A percentile compares a stretch with the other conserved stretches of the same genome.
Evolutionary conservation across 345 rosid species (phyloP).

Genomic region (Gossypioides kirkii): DNA sequence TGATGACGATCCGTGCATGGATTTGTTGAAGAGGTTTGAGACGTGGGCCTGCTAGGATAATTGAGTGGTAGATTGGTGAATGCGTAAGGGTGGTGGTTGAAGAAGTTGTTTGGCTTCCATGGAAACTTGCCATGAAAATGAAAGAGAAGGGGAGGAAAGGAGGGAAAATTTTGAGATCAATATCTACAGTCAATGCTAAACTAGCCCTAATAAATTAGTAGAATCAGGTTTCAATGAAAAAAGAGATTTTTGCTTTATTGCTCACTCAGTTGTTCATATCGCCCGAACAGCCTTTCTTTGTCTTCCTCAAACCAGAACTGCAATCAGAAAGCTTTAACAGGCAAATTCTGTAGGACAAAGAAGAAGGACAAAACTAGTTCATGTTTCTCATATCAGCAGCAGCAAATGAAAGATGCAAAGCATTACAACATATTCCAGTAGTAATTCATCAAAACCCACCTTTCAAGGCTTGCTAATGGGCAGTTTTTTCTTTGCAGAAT

Average conservation of each 20-base stretch:
- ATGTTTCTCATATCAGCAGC: background rate
- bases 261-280: slow-evolving; percentile 81
- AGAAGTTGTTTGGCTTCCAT: slow-evolving; percentile 31
- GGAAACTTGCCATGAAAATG: slow-evolving; percentile 28
- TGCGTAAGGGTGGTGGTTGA: slow-evolving; percentile 12
- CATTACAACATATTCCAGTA: background rate
- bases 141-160: background rate
- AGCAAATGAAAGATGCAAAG: background rate
- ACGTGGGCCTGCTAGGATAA: slow-evolving; percentile 50
- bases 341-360: background rate
- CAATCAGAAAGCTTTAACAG: too few species aligned
- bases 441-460: slow-evolving; percentile 38
- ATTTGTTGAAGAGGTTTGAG: slow-evolving; percentile 59
- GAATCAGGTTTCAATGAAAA: too few species aligned
- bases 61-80: slow-evolving; percentile 51
- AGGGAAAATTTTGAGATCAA: background rate
- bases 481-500: slow-evolving; percentile 56
- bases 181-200: background rate
- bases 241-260: slow-evolving; percentile 6
- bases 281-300: too few species aligned
- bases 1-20: slow-evolving; percentile 50
- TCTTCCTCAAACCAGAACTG: slow-evolving; percentile 68
- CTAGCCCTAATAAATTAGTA: too few species aligned
- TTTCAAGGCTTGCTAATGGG: slow-evolving; percentile 49
- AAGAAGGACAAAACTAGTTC: background rate